Evolutionary conservation across 768 basidiomycete genomes (phyloP).

Genomic region (Dioszegia hungarica): DNA sequence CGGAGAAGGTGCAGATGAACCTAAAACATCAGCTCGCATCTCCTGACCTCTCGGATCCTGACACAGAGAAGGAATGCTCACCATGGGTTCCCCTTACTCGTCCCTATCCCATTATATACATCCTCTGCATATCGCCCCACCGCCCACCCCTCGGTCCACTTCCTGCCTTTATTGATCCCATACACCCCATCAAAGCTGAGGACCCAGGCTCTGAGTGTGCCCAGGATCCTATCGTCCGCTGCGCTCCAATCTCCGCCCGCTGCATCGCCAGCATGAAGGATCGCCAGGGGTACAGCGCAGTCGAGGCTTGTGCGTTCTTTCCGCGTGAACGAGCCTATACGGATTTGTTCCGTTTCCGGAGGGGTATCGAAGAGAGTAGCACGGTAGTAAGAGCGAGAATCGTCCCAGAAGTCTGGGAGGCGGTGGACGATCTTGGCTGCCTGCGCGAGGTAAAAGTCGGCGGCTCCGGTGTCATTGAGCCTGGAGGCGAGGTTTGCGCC

Average conservation of each 20-base stretch:
- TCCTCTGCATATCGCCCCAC: slow-evolving; percentile 46
- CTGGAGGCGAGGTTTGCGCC: slow-evolving; percentile 39
- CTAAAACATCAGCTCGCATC: slow-evolving; percentile 5
- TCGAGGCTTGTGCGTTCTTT: slow-evolving; percentile 18
- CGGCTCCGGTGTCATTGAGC: slow-evolving; percentile 37
- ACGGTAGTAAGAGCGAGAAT: background rate
- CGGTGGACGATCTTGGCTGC: background rate
- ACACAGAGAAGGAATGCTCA: slow-evolving; percentile 14
- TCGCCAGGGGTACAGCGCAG: slow-evolving; percentile 41
- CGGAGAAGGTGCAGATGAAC: slow-evolving; percentile 38
- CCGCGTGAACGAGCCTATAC: background rate
- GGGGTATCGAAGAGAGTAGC: background rate
- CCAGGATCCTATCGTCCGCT: slow-evolving; percentile 22
- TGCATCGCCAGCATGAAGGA: slow-evolving; percentile 26
- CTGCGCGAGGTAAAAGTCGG: slow-evolving; percentile 27
- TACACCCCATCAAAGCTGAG: slow-evolving; percentile 43
- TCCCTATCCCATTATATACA: slow-evolving; percentile 47
- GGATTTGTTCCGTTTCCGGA: background rate
- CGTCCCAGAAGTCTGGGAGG: slow-evolving; percentile 36
- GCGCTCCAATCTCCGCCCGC: slow-evolving; percentile 2
- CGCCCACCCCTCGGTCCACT: slow-evolving; percentile 39
- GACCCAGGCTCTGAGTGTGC: slow-evolving; percentile 39
- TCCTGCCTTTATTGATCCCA: slow-evolving; percentile 33
- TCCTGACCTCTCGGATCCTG: no score
- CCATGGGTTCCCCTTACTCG: slow-evolving; percentile 47